Conservation (phyloP, 1,284 basidiomycete genomes). For the Sanghuangporus weigelae region DNA sequence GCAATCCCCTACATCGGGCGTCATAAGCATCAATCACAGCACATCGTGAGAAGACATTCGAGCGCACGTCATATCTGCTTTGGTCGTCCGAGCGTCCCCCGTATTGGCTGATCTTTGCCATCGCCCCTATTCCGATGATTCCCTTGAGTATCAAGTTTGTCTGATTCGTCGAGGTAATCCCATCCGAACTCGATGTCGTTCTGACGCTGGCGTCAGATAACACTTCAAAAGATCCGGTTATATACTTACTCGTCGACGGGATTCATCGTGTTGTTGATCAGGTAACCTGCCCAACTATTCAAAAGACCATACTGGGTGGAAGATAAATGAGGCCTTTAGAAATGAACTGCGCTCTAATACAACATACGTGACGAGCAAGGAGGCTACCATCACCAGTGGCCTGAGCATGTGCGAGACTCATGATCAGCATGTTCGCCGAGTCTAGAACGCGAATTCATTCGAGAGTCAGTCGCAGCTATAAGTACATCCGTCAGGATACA, state of each 20-base stretch:
- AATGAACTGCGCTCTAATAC: not conserved
- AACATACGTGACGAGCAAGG: conserved; percentile 4
- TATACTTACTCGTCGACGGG: conserved; percentile 8
- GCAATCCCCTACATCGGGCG: conserved; percentile 1
- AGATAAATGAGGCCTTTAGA: not conserved
- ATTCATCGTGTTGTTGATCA: conserved; percentile 7
- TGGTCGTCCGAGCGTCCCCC: not conserved
- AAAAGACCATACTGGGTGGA: conserved; percentile 7
- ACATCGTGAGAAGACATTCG: too few relatives aligned
- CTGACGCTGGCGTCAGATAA: not conserved
- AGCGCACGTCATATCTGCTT: conserved; percentile 2
- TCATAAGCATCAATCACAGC: not conserved
- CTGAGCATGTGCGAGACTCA: conserved; percentile 15
- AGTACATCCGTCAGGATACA: conserved; percentile 1
- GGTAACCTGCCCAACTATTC: conserved; percentile 9
- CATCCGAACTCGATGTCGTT: conserved; percentile 1
- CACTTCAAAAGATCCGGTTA: not conserved
- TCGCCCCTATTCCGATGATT: conserved; percentile 13
- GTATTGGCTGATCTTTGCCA: conserved; percentile 9
- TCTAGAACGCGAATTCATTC: not conserved
- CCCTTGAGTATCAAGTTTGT: conserved; percentile 16
- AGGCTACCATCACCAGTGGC: conserved; percentile 7
- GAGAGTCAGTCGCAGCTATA: not conserved
- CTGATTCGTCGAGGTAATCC: conserved; percentile 5
- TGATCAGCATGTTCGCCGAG: conserved; percentile 16